Percentiles rank a stretch among this genome's conserved stretches.
These are phyloP conservation scores for Nidularia sp. DNA, from an alignment of 768 basidiomycete species.

Conservation along the genomic window DNA sequence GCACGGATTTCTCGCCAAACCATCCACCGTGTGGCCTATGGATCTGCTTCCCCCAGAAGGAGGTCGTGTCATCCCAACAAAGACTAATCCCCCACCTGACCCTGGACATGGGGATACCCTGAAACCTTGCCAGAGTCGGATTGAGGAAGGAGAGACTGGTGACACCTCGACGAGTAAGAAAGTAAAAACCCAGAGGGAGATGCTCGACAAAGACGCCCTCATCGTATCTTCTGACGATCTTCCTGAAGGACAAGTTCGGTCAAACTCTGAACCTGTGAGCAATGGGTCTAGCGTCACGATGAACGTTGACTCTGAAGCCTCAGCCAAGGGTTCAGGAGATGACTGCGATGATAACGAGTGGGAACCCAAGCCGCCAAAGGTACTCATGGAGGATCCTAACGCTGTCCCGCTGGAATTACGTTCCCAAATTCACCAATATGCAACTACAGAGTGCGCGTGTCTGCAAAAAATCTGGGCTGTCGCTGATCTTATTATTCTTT, in stretches of 20 bases:
- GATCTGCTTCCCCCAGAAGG: slow-evolving; percentile 27
- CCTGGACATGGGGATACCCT: slow-evolving; percentile 49
- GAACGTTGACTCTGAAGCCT: neutral
- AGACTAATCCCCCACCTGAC: slow-evolving; percentile 37
- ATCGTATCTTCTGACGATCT: neutral
- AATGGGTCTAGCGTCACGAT: neutral
- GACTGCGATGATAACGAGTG: slow-evolving; percentile 29
- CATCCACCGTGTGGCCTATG: slow-evolving; percentile 55
- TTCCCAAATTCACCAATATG: slow-evolving; percentile 76
- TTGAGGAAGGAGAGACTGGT: slow-evolving; percentile 11
- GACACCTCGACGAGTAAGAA: slow-evolving; percentile 7
- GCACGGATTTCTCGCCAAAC: slow-evolving; percentile 59
- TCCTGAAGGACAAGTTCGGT: neutral
- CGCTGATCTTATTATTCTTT: neutral
- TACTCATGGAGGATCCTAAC: slow-evolving; percentile 45
- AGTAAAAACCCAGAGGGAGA: slow-evolving; percentile 24
- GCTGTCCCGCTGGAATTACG: slow-evolving; percentile 41
- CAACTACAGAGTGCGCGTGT: slow-evolving; percentile 58
- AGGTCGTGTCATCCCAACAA: slow-evolving; percentile 29
- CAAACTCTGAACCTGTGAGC: neutral
- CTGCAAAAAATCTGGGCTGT: slow-evolving; percentile 1
- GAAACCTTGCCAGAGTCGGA: slow-evolving; percentile 24
- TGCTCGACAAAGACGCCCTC: slow-evolving; percentile 14
- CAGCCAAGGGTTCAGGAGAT: neutral
- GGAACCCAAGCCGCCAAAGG: slow-evolving; percentile 55